A percentile compares a stretch with the other conserved stretches of the same genome.
Conservation (phyloP, 2,329 filamentous ascomycete species). For the Pseudogymnoascus sp. region DNA sequence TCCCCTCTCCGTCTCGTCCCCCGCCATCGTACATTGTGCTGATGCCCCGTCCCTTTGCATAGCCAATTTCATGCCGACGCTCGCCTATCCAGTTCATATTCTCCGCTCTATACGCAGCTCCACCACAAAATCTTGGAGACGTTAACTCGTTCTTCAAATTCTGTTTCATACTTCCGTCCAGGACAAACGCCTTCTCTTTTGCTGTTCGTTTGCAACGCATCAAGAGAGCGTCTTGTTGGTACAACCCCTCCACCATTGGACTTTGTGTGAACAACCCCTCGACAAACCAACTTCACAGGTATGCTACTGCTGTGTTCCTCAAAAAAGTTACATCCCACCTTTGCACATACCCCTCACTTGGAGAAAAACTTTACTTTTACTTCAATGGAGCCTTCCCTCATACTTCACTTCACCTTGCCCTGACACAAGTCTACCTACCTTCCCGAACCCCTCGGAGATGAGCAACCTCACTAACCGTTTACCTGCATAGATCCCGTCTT, state of each 20-base stretch:
- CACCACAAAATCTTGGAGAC: constrained; percentile 28
- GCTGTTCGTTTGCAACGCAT: constrained; percentile 6
- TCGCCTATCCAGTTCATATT: constrained; percentile 26
- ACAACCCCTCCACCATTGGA: background rate
- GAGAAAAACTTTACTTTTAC: background rate
- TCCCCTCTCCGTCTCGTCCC: background rate
- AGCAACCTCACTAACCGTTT: background rate
- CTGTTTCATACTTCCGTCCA: constrained; percentile 8
- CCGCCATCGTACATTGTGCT: constrained; percentile 6
- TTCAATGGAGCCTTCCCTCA: background rate
- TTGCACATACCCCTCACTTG: constrained; percentile 4
- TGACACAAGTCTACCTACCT: background rate
- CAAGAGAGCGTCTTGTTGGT: constrained; percentile 1
- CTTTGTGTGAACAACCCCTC: background rate
- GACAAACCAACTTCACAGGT: background rate
- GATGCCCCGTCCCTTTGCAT: constrained; percentile 19
- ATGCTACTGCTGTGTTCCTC: background rate
- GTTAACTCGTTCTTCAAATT: constrained; percentile 32
- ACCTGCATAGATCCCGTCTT: constrained; percentile 1
- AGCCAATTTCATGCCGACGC: constrained; percentile 29
- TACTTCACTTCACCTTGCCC: background rate
- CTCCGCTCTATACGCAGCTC: constrained; percentile 20
- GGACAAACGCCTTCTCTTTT: constrained; percentile 4
- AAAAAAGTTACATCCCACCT: constrained; percentile 7
- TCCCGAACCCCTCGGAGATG: constrained; percentile 6